Conservation (phyloP, 2,329 filamentous ascomycete genomes). For the Stemphylium beticola region DNA sequence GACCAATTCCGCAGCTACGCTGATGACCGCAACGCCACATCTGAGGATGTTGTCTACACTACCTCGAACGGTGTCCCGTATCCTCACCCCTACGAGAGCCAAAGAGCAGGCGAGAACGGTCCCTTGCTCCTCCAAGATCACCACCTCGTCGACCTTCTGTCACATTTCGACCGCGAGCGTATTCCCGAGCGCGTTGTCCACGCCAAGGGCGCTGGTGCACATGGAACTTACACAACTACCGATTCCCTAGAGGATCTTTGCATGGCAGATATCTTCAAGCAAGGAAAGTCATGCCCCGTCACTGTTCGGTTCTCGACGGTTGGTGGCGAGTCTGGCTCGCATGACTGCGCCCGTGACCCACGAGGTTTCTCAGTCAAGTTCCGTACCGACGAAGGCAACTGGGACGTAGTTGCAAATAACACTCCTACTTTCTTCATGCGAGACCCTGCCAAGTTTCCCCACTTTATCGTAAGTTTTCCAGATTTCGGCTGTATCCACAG, state of each 20-base stretch:
- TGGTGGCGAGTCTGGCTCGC: slow-evolving; percentile 73
- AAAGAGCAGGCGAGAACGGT: slow-evolving; percentile 63
- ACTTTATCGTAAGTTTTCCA: slow-evolving; percentile 60
- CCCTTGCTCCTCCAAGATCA: slow-evolving; percentile 63
- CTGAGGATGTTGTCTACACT: slow-evolving; percentile 59
- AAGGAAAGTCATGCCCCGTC: slow-evolving; percentile 72
- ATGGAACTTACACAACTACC: slow-evolving; percentile 57
- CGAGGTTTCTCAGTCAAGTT: slow-evolving; percentile 77
- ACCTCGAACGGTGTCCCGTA: slow-evolving; percentile 64
- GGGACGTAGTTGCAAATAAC: slow-evolving; percentile 75
- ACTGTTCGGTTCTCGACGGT: slow-evolving; percentile 77
- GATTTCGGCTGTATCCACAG: too few species aligned
- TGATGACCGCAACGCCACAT: slow-evolving; percentile 53
- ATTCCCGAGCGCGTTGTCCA: slow-evolving; percentile 60
- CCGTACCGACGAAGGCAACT: slow-evolving; percentile 75
- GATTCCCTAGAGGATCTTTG: slow-evolving; percentile 55
- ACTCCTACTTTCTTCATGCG: slow-evolving; percentile 78
- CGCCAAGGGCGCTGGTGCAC: slow-evolving; percentile 58
- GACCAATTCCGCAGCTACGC: slow-evolving; percentile 51
- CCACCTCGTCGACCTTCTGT: slow-evolving; percentile 57
- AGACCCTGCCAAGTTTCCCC: slow-evolving; percentile 70
- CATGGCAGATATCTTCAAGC: slow-evolving; percentile 57
- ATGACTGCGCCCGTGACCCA: slow-evolving; percentile 74
- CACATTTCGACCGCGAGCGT: slow-evolving; percentile 59
- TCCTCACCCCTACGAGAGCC: slow-evolving; percentile 64